Conservation (phyloP, 768 basidiomycete species). For the Pleurotus platypus region DNA sequence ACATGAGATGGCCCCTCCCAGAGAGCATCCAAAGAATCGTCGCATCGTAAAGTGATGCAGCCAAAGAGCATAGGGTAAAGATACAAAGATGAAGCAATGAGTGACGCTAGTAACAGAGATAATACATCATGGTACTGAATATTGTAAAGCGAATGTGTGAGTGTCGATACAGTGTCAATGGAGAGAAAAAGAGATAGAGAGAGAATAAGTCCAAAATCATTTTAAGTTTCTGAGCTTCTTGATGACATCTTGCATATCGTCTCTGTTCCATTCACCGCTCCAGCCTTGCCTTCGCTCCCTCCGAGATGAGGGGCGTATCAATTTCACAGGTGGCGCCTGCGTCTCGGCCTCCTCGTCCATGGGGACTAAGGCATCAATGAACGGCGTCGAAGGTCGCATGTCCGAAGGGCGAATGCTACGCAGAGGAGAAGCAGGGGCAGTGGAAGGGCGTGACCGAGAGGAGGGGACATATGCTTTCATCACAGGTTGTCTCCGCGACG, state of each 20-base stretch:
- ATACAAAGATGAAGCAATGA: neutral
- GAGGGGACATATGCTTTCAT: neutral
- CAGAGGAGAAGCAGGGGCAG: neutral
- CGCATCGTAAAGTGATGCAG: neutral
- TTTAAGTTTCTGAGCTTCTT: conserved; percentile 19
- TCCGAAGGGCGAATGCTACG: neutral
- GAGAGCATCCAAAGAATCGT: neutral
- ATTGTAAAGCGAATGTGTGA: neutral
- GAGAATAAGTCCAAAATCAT: conserved; percentile 3
- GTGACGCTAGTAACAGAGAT: neutral
- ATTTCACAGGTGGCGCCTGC: neutral
- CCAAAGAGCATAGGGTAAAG: neutral
- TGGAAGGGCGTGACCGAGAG: neutral
- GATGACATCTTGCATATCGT: conserved; percentile 23
- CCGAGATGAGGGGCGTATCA: neutral
- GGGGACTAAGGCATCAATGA: conserved; percentile 2
- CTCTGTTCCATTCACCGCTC: conserved; percentile 25
- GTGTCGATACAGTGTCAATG: neutral
- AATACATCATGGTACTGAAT: neutral
- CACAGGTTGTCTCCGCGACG: neutral
- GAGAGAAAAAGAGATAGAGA: neutral
- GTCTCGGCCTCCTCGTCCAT: neutral
- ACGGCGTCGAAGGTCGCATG: neutral
- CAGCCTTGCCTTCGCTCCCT: conserved; percentile 19
- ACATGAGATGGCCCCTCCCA: neutral